A percentile compares a stretch with the other conserved stretches of the same genome.
phyloP scores from a whole-genome alignment of 2,329 filamentous ascomycete genomes.

The Leptographium galeiforme region DNA sequence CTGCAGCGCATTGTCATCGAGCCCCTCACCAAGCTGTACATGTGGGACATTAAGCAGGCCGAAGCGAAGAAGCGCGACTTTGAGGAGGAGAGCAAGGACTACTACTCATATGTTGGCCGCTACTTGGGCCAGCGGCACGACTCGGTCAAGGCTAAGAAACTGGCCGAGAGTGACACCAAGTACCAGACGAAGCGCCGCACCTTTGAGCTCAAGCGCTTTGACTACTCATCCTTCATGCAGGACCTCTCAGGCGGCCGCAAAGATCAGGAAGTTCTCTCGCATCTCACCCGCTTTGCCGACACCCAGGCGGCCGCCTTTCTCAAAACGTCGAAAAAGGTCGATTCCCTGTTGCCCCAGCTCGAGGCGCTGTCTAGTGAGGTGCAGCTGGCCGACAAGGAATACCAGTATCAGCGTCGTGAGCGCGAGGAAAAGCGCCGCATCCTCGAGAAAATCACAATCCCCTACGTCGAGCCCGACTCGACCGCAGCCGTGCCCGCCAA shows the following conservation, averaged over 20 bases:
- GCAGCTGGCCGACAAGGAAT: slow-evolving; percentile 89
- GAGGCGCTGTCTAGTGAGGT: slow-evolving; percentile 83
- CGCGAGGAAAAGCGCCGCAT: slow-evolving; percentile 85
- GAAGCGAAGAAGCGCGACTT: slow-evolving; percentile 96
- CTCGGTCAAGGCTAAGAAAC: slow-evolving; percentile 93
- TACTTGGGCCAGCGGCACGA: slow-evolving; percentile 96
- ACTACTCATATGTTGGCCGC: slow-evolving; percentile 86
- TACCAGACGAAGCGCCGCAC: slow-evolving; percentile 88
- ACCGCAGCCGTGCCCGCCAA: neutral
- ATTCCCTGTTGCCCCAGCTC: slow-evolving; percentile 73
- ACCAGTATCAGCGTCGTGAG: slow-evolving; percentile 87
- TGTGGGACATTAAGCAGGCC: slow-evolving; percentile 92
- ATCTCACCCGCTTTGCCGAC: slow-evolving; percentile 88
- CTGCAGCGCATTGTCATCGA: slow-evolving; percentile 92
- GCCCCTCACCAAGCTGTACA: slow-evolving; percentile 81
- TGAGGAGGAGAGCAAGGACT: slow-evolving; percentile 97
- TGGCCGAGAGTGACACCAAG: slow-evolving; percentile 86
- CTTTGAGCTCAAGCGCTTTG: slow-evolving; percentile 94
- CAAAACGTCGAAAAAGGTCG: slow-evolving; percentile 72
- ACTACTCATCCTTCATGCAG: slow-evolving; percentile 98
- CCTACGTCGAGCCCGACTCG: slow-evolving; percentile 55
- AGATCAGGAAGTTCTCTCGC: slow-evolving; percentile 90
- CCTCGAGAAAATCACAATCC: slow-evolving; percentile 74
- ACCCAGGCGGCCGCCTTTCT: slow-evolving; percentile 77
- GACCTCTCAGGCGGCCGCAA: slow-evolving; percentile 98